phyloP scores from a whole-genome alignment of 805 yeast genomes.

The Starmerella stigmatis region DNA sequence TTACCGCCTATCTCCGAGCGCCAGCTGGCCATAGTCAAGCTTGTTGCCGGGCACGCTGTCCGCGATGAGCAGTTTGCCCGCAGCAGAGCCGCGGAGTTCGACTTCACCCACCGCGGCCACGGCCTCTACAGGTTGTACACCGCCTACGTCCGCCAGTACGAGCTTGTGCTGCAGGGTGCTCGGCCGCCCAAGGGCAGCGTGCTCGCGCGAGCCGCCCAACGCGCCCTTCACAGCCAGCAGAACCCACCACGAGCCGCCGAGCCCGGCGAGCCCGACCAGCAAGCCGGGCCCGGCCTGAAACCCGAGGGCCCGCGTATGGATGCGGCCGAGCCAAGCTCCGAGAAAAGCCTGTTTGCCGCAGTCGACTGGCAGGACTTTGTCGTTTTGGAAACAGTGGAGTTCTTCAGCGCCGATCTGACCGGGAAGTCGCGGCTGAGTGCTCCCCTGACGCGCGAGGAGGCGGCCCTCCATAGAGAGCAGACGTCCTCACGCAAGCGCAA shows the following conservation, averaged over 20 bases:
- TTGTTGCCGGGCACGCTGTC: conserved; percentile 61
- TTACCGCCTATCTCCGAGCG: conserved; percentile 40
- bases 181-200: conserved; percentile 22
- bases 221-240: conserved; percentile 6
- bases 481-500: not conserved
- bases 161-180: conserved; percentile 29
- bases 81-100: conserved; percentile 44
- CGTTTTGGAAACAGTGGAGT: conserved; percentile 57
- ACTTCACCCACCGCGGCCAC: conserved; percentile 52
- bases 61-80: conserved; percentile 40
- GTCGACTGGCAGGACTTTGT: conserved; percentile 83
- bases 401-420: conserved; percentile 30
- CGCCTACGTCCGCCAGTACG: conserved; percentile 48
- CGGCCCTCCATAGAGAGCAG: conserved; percentile 5
- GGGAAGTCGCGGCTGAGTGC: conserved; percentile 39
- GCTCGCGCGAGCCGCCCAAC: conserved; percentile 12
- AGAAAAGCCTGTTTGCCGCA: conserved; percentile 28
- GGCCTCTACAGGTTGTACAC: conserved; percentile 46
- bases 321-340: not conserved
- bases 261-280: not conserved
- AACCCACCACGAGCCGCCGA: not conserved
- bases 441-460: conserved; percentile 16
- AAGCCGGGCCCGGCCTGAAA: not conserved
- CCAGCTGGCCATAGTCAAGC: conserved; percentile 60
- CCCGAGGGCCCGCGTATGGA: not conserved